Evolutionary conservation across 1,284 basidiomycete species (phyloP), one percentile per base, ranked within the genome.

Genomic region (Ustilago crameri): DNA sequence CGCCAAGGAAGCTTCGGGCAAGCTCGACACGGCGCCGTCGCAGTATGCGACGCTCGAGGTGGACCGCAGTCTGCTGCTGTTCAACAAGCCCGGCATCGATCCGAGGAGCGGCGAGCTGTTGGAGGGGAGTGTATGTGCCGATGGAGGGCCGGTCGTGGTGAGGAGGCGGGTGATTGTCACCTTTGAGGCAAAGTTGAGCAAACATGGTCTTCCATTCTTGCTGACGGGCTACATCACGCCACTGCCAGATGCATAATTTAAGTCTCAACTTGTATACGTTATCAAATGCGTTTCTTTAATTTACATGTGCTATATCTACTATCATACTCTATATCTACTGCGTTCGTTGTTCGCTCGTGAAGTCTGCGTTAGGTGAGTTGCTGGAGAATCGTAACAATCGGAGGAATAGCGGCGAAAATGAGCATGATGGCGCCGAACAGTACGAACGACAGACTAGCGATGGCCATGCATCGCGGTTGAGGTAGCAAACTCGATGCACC

Each of bases 371-470:
- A 30, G 30, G 61, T 70, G 3, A 78, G 42, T 20, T 17, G 20
- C 5, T 59, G 42, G 1, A 78, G 26, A 27, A 61, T 42, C 1
- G 61, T 47, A 2, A 79, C 78, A 17, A 79, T 38, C 4, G 56
- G 67, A 8, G 76, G 78, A 24, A 80, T 72, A 15, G 76, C 78
- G 0, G 70, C 71, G 22, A 57, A 52, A 44, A 79, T 56, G 27
- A 80, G 63, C 46, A 79, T 30, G 12, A 80, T 70, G 5, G 71
- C 62, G 10, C 78, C 78, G 20, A 80, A 80, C 3, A 80, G 50
- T 23, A 80, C 74, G 47, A 79, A 80, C 15, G 44, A 38, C 5
- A 80, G 47, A 2, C 40, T 46, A 0, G 78, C 78, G 40, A 80
- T 68, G 3, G 78, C 78, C 75, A 80, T 78, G 23, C 59, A 62